A percentile compares a stretch with the other conserved stretches of the same genome.
Evolutionary conservation across 1,284 basidiomycete genomes (phyloP).

Genomic region (Sanguinoderma infundibulare): DNA sequence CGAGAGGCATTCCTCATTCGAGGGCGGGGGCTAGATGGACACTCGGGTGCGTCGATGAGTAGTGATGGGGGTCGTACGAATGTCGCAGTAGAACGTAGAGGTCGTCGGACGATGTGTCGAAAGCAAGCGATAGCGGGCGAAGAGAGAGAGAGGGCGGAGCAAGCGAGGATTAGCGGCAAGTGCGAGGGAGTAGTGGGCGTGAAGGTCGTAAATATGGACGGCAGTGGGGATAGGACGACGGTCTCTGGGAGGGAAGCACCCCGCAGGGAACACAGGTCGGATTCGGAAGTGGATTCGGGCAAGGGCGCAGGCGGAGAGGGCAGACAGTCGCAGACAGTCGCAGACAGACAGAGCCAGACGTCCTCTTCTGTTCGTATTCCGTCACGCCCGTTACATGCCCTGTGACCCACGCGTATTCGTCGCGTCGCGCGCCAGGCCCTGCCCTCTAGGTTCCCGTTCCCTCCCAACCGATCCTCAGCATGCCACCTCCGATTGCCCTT

Average conservation of each 20-base stretch:
- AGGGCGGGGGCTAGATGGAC: background rate
- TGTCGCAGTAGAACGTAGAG: background rate
- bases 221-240: constrained; percentile 16
- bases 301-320: background rate
- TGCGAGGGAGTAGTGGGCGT: constrained; percentile 4
- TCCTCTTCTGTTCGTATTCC: constrained; percentile 15
- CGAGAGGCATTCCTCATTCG: constrained; percentile 38
- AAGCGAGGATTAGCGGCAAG: constrained; percentile 14
- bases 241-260: constrained; percentile 10
- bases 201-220: constrained; percentile 22
- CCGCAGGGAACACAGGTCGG: constrained; percentile 10
- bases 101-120: constrained; percentile 6
- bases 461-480: background rate
- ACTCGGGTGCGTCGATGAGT: no score
- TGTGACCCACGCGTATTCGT: constrained; percentile 15
- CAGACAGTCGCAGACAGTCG: background rate
- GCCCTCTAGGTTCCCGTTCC: background rate
- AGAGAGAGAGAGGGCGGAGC: constrained; percentile 10
- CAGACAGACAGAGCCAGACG: background rate
- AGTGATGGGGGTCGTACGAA: background rate
- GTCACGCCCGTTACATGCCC: constrained; percentile 20
- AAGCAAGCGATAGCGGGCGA: constrained; percentile 20
- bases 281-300: constrained; percentile 1
- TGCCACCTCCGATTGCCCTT: background rate
- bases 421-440: background rate